Base-by-base conservation (phyloP, 306 rosid species). In the Comarum palustre region DNA sequence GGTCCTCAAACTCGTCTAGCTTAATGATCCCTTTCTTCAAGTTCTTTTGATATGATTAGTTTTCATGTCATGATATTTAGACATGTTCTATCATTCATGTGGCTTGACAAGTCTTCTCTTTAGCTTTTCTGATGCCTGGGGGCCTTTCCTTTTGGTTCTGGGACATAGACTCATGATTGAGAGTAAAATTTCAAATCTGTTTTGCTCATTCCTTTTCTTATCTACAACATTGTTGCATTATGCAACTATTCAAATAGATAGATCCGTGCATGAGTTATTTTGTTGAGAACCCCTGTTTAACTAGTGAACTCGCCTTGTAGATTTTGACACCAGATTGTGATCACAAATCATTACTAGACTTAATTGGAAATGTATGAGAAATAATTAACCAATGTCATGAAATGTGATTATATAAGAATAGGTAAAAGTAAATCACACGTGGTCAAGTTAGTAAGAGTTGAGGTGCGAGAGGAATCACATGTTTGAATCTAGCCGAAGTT, bases 21-120 rank as follows among this genome's bases (percentile, higher is more conserved):
- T 68, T 69, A n/a, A 75, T 70, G 16, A 75, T 64, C 58, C 10
- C 74, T 34, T 74, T 78, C 17, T 31, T 68, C 20, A 32, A 41
- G 39, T 65, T 48, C 6, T 9, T 61, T 12, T 19, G 32, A 46
- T 57, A 24, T 57, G 34, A 27, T 24, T 24, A 55, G 61, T 11
- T 22, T 2, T 22, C 24, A 54, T 54, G 16, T 22, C 61, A 55
- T 55, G 61, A 55, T 55, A n/a, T n/a, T 10, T 10, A 54, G 31
- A 24, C 61, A 55, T 55, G 61, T 55, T 55, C 16, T 55, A 55
- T 22, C 32, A 24, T 55, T 55, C 61, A 17, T 52, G 51, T 13
- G 47, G 6, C 60, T 48, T 5, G 43, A 58, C 64, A 27, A 38
- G 5, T 58, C 64, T 14, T 27, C 32, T 58, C 38, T 27, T 5